Percentiles rank a stretch among this genome's conserved stretches.
Evolutionary conservation across 306 rosid species (phyloP).

Genomic region (Lathyrus aphaca): DNA sequence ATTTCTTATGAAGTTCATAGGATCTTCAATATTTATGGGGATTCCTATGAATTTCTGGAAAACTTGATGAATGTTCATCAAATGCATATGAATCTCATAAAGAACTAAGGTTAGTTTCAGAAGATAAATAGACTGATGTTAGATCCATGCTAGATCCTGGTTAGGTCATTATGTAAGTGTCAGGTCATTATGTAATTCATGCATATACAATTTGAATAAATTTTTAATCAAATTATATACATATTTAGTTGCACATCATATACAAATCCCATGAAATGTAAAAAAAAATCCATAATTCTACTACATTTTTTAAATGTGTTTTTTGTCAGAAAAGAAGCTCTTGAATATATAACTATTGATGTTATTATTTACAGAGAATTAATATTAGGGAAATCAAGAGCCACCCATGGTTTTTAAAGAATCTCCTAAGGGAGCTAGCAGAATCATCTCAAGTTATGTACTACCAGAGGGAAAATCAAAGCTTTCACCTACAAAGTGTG

Average conservation of each 20-base stretch:
- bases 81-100: too few relatives aligned
- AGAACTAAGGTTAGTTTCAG: too few relatives aligned
- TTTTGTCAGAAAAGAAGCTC: neutral
- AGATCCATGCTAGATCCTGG: too few relatives aligned
- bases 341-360: neutral
- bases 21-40: too few relatives aligned
- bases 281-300: neutral
- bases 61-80: too few relatives aligned
- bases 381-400: slow-evolving; percentile 69
- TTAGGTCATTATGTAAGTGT: neutral
- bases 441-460: slow-evolving; percentile 68
- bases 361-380: slow-evolving; percentile 57
- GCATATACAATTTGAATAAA: neutral
- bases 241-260: neutral
- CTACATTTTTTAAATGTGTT: neutral
- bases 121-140: too few relatives aligned
- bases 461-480: slow-evolving; percentile 69
- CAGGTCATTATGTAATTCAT: slow-evolving; percentile 1
- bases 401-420: slow-evolving; percentile 89
- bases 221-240: neutral
- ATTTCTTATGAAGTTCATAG: too few relatives aligned
- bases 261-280: neutral
- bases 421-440: slow-evolving; percentile 78
- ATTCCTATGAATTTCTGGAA: too few relatives aligned
- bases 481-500: slow-evolving; percentile 63